Conservation (phyloP, 371 early-diverging fungal genomes). For the Apophysomyces sp. region DNA sequence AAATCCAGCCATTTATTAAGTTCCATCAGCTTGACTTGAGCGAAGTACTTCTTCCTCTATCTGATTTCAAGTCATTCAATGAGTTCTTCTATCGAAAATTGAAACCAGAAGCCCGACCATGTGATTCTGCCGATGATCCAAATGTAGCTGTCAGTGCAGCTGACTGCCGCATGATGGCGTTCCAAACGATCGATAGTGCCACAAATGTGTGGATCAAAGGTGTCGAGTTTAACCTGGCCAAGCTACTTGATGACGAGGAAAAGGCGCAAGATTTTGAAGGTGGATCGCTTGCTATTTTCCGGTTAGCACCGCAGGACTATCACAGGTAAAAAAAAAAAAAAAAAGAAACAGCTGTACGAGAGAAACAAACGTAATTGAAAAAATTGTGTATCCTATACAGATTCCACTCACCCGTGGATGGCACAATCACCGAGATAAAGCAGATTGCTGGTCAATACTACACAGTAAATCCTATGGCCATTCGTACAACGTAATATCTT, state of each 20-base stretch:
- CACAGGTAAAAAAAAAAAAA: conserved; percentile 52
- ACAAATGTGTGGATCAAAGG: conserved; percentile 89
- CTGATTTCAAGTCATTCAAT: conserved; percentile 77
- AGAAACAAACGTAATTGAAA: background rate
- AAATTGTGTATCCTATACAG: too few relatives aligned
- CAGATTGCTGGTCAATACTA: conserved; percentile 75
- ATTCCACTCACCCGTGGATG: conserved; percentile 83
- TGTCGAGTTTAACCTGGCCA: conserved; percentile 64
- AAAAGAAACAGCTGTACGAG: background rate
- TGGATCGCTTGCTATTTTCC: conserved; percentile 65
- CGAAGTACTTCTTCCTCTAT: conserved; percentile 66
- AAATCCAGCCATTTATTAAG: conserved; percentile 76
- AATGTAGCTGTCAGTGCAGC: conserved; percentile 76
- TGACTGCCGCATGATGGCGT: conserved; percentile 79
- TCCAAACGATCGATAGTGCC: conserved; percentile 67
- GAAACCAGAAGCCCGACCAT: conserved; percentile 69
- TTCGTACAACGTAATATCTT: conserved; percentile 54
- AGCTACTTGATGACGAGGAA: conserved; percentile 56
- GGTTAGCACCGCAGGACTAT: conserved; percentile 75
- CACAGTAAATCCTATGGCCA: conserved; percentile 90
- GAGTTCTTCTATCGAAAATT: conserved; percentile 88
- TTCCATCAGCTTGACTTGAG: conserved; percentile 70
- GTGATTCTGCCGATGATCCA: conserved; percentile 65
- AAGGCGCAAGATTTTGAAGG: conserved; percentile 54
- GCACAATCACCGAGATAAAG: conserved; percentile 56